phyloP scores from a whole-genome alignment of 805 yeast genomes.

The Blastobotrys muscicola region DNA sequence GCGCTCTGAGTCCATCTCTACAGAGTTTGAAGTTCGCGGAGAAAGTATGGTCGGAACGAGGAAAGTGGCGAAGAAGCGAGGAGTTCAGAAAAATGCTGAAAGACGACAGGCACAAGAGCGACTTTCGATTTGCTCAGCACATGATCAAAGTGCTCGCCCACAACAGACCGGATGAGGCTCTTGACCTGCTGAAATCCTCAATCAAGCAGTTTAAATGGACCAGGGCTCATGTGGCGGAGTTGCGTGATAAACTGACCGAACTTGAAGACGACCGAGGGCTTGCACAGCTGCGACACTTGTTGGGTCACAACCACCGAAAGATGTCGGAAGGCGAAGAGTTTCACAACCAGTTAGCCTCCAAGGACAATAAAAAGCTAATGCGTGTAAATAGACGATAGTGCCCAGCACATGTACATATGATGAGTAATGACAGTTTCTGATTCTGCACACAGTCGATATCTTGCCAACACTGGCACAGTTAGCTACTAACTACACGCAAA shows the following conservation, averaged over 20 bases:
- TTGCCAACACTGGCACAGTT: background rate
- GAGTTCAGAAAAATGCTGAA: conserved; percentile 33
- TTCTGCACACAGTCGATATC: too few relatives aligned
- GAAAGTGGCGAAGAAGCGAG: conserved; percentile 51
- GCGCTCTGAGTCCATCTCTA: conserved; percentile 35
- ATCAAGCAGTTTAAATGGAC: conserved; percentile 65
- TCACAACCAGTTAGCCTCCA: too few relatives aligned
- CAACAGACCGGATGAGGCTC: conserved; percentile 42
- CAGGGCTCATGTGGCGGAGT: conserved; percentile 19
- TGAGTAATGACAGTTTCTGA: too few relatives aligned
- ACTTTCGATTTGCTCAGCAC: conserved; percentile 60
- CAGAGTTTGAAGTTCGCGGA: conserved; percentile 51
- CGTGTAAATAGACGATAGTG: too few relatives aligned
- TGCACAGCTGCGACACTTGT: too few relatives aligned
- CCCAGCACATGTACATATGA: too few relatives aligned
- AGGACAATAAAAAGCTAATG: too few relatives aligned
- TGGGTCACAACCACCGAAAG: too few relatives aligned
- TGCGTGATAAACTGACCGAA: too few relatives aligned
- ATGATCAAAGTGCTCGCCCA: conserved; percentile 54
- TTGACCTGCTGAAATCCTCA: conserved; percentile 57
- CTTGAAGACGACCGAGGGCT: too few relatives aligned
- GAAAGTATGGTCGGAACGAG: conserved; percentile 70
- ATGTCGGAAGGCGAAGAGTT: too few relatives aligned
- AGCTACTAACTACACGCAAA: background rate
- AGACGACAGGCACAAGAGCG: conserved; percentile 35